phyloP scores from a whole-genome alignment of 495 filamentous ascomycete genomes.

The Neurospora sp. region DNA sequence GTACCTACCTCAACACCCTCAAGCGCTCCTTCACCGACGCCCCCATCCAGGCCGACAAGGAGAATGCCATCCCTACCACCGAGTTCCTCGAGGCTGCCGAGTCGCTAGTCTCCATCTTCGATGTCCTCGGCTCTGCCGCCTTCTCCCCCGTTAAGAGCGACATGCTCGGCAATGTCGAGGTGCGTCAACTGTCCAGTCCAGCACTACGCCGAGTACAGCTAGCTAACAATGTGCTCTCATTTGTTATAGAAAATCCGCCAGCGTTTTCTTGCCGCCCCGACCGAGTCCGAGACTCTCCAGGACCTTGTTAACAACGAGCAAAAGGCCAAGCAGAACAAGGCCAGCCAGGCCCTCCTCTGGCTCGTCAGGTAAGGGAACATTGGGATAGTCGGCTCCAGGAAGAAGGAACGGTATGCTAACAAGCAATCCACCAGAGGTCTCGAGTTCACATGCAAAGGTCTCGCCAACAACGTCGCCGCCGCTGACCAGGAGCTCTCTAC shows the following conservation, averaged over 20 bases:
- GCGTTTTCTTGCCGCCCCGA: constrained; percentile 65
- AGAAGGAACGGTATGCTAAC: constrained; percentile 5
- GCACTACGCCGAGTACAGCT: background rate
- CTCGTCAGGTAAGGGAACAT: constrained; percentile 58
- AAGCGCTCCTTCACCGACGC: constrained; percentile 77
- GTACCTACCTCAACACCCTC: constrained; percentile 75
- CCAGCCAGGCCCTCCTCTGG: constrained; percentile 86
- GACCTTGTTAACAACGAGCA: constrained; percentile 76
- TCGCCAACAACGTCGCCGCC: constrained; percentile 64
- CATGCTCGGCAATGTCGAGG: constrained; percentile 85
- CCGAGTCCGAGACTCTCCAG: constrained; percentile 70
- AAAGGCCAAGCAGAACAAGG: constrained; percentile 73
- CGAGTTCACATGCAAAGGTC: constrained; percentile 80
- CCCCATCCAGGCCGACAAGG: constrained; percentile 57
- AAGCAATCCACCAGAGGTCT: constrained; percentile 53
- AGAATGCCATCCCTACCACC: constrained; percentile 67
- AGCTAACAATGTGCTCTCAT: constrained; percentile 2
- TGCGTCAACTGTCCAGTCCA: constrained; percentile 25
- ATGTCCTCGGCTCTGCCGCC: constrained; percentile 69
- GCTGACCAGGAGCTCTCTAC: constrained; percentile 60
- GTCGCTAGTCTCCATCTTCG: constrained; percentile 76
- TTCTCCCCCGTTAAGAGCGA: constrained; percentile 86
- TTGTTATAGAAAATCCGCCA: constrained; percentile 74
- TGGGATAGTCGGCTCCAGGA: background rate
- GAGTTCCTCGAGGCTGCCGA: constrained; percentile 91